phyloP scores from a whole-genome alignment of 176 grass and related monocot genomes.

The Miscanthus lutarioriparius region DNA sequence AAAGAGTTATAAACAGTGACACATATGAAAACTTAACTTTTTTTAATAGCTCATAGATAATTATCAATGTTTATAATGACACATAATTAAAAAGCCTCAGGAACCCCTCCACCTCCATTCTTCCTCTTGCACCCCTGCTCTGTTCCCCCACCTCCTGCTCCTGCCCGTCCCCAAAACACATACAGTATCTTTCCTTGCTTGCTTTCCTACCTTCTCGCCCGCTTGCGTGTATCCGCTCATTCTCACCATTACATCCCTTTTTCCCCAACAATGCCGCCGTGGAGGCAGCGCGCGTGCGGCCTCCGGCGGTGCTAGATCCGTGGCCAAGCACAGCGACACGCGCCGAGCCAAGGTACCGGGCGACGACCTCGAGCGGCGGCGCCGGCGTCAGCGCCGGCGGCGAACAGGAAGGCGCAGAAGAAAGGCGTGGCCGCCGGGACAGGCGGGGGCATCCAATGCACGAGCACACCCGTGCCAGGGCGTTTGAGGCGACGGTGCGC shows the following conservation, averaged over 20 bases:
- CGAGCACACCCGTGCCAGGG: conserved; percentile 52
- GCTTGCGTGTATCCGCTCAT: conserved; percentile 34
- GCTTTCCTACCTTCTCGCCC: conserved; percentile 24
- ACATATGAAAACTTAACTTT: too few relatives aligned
- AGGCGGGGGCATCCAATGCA: conserved; percentile 48
- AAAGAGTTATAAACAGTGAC: too few relatives aligned
- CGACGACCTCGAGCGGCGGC: neutral
- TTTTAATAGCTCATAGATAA: too few relatives aligned
- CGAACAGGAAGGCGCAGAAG: neutral
- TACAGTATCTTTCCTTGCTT: conserved; percentile 42
- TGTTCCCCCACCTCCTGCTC: neutral
- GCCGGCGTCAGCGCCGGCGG: neutral
- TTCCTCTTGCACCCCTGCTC: neutral
- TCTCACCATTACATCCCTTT: neutral
- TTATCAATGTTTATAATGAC: too few relatives aligned
- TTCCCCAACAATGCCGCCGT: conserved; percentile 41
- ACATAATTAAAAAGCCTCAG: too few relatives aligned
- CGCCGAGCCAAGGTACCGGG: neutral
- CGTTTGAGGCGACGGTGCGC: conserved; percentile 62
- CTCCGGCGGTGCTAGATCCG: conserved; percentile 42
- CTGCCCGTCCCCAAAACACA: conserved; percentile 10
- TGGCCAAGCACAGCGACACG: neutral
- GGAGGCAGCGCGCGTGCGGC: conserved; percentile 23
- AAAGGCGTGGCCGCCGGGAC: conserved; percentile 4
- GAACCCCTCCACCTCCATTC: neutral